Percentiles rank a stretch among this genome's conserved stretches.
phyloP scores from a whole-genome alignment of 352 stramenopile species.

The Globisporangium yorkense region DNA sequence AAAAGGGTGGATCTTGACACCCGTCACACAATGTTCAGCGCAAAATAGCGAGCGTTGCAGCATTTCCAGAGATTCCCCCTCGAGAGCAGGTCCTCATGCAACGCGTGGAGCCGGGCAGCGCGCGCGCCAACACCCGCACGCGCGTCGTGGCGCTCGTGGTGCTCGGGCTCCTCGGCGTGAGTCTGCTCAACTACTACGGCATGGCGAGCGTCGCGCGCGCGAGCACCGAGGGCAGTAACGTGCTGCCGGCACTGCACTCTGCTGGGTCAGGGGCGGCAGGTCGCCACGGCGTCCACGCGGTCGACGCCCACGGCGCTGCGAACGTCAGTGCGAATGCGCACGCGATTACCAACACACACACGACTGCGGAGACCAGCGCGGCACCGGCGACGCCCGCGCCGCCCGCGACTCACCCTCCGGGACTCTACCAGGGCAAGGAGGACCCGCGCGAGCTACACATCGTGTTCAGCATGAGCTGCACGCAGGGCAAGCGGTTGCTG shows the following conservation, averaged over 20 bases:
- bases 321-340: neutral
- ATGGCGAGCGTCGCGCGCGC: conserved; percentile 15
- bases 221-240: conserved; percentile 2
- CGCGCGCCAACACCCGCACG: conserved; percentile 3
- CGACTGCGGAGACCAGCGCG: neutral
- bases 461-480: conserved; percentile 51
- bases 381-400: neutral
- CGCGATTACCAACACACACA: neutral
- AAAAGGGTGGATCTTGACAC: too few relatives aligned
- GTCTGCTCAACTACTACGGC: conserved; percentile 28
- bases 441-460: conserved; percentile 41
- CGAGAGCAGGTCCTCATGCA: conserved; percentile 2
- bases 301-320: neutral
- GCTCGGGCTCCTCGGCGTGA: conserved; percentile 17
- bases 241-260: conserved; percentile 18
- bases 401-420: neutral
- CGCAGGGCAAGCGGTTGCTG: conserved; percentile 28
- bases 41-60: too few relatives aligned
- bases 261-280: conserved; percentile 1
- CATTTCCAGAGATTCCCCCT: neutral
- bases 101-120: conserved; percentile 8
- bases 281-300: neutral
- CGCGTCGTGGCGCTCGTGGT: conserved; percentile 17
- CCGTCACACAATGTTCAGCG: too few relatives aligned
- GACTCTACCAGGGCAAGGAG: conserved; percentile 17